Conservation (phyloP, 2,329 filamentous ascomycete genomes). For the Setomelanomma holmii region DNA sequence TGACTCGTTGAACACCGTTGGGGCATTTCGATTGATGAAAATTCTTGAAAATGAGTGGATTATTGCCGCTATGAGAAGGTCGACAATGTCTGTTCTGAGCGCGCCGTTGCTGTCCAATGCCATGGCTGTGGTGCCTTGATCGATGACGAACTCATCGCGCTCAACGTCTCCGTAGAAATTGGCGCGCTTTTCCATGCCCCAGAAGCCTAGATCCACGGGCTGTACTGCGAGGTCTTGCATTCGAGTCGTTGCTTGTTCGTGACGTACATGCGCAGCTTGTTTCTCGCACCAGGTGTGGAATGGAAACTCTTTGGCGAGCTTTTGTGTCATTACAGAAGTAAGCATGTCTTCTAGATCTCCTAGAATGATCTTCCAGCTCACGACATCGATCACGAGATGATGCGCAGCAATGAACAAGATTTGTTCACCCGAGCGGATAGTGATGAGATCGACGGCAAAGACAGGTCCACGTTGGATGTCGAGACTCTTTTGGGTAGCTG, state of each 20-base stretch:
- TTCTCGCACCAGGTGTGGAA: slow-evolving; percentile 42
- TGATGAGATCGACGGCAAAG: slow-evolving; percentile 36
- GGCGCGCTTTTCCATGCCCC: slow-evolving; percentile 35
- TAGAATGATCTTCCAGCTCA: slow-evolving; percentile 43
- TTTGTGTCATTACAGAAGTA: slow-evolving; percentile 10
- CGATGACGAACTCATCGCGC: slow-evolving; percentile 34
- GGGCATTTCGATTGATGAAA: slow-evolving; percentile 60
- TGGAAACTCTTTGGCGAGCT: slow-evolving; percentile 29
- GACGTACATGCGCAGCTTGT: slow-evolving; percentile 27
- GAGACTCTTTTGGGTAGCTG: slow-evolving; percentile 34
- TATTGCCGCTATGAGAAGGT: slow-evolving; percentile 63
- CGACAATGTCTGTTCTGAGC: slow-evolving; percentile 60
- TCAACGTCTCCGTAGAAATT: slow-evolving; percentile 43
- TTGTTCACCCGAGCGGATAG: slow-evolving; percentile 21
- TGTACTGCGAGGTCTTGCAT: slow-evolving; percentile 17
- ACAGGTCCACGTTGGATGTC: slow-evolving; percentile 38
- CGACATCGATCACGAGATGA: slow-evolving; percentile 44
- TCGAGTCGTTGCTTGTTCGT: slow-evolving; percentile 4
- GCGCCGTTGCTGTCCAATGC: slow-evolving; percentile 46
- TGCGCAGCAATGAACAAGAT: slow-evolving; percentile 40
- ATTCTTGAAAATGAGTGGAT: slow-evolving; percentile 63
- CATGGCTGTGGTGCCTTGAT: slow-evolving; percentile 24
- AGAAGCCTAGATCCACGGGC: slow-evolving; percentile 35
- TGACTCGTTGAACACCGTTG: slow-evolving; percentile 56
- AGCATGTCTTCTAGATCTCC: slow-evolving; percentile 42